Evolutionary conservation across 257 asterid species (phyloP).

Genomic region (Solanum chiquidenum): DNA sequence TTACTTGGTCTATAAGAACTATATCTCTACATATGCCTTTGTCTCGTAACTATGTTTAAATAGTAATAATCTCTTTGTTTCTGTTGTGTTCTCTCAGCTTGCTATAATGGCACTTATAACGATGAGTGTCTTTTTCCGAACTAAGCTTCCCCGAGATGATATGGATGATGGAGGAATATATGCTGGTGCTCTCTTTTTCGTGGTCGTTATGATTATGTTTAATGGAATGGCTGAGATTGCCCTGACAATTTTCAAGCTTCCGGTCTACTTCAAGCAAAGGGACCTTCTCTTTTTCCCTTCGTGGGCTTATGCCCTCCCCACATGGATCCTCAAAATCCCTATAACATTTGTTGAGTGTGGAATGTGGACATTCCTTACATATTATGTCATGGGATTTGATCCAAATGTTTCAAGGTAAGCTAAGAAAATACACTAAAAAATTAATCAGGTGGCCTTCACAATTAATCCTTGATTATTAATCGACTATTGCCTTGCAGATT

Average conservation of each 20-base stretch:
- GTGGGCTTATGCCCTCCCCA: constrained; percentile 54
- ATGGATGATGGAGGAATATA: constrained; percentile 36
- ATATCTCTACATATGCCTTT: background rate
- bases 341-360: constrained; percentile 36
- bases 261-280: constrained; percentile 58
- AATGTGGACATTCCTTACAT: constrained; percentile 43
- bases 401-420: constrained; percentile 51
- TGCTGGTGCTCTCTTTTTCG: constrained; percentile 43
- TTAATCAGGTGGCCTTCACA: background rate
- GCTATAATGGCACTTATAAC: constrained; percentile 21
- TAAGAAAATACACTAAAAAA: background rate
- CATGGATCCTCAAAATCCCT: constrained; percentile 55
- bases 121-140: constrained; percentile 41
- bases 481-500: constrained; percentile 22
- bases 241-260: constrained; percentile 54
- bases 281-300: constrained; percentile 44
- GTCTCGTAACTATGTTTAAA: background rate
- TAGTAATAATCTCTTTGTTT: constrained; percentile 6
- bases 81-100: constrained; percentile 20
- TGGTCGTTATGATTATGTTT: constrained; percentile 38
- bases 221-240: constrained; percentile 52
- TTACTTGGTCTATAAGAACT: background rate
- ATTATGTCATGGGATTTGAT: constrained; percentile 61
- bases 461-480: background rate
- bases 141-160: constrained; percentile 22